These are phyloP conservation scores for Xanthoceras sorbifolium DNA, from an alignment of 345 rosid genomes.

Conservation along the genomic window DNA sequence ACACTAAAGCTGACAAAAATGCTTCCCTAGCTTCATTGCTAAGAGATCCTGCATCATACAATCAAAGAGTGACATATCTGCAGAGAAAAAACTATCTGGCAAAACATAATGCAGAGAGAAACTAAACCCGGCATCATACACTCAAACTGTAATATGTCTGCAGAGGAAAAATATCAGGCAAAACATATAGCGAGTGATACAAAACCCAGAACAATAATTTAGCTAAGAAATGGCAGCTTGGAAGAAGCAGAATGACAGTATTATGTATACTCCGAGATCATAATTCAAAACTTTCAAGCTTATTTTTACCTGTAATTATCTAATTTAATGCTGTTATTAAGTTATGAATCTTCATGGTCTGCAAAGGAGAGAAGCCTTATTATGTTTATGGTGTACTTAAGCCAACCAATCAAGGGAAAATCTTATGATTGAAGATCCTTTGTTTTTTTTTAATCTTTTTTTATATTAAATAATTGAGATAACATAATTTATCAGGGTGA, in stretches of 20 bases:
- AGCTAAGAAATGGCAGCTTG: conserved; percentile 2
- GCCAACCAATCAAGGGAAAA: too few species aligned
- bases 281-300: too few species aligned
- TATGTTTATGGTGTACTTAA: background rate
- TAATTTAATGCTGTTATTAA: background rate
- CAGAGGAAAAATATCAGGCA: too few species aligned
- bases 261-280: background rate
- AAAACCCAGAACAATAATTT: background rate
- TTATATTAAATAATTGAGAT: too few species aligned
- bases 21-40: conserved; percentile 91
- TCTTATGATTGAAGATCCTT: too few species aligned
- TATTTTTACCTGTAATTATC: too few species aligned
- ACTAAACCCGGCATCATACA: too few species aligned
- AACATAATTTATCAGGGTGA: background rate
- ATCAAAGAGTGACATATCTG: background rate
- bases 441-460: too few species aligned
- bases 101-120: background rate
- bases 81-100: background rate
- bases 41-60: conserved; percentile 64
- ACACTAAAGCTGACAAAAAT: conserved; percentile 82
- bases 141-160: too few species aligned
- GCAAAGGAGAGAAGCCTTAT: background rate
- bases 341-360: background rate
- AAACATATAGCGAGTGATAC: too few species aligned
- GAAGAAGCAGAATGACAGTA: background rate